Conservation (phyloP, 176 grass and related monocot species). For the Themeda triandra region DNA sequence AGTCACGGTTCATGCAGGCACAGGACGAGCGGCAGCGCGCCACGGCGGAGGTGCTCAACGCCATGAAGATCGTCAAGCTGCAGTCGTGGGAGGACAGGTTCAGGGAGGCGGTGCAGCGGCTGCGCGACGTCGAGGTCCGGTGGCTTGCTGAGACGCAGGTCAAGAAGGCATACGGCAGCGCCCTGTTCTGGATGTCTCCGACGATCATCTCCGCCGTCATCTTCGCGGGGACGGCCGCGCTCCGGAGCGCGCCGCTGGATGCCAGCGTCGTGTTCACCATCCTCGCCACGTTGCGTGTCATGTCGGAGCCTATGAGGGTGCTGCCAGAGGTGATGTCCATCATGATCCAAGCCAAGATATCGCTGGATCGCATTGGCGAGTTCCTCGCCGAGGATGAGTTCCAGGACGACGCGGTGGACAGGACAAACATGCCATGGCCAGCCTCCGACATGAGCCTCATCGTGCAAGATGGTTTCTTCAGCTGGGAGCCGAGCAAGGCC, state of each 20-base stretch:
- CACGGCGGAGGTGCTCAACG: constrained; percentile 69
- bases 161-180: constrained; percentile 75
- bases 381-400: constrained; percentile 80
- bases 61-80: constrained; percentile 84
- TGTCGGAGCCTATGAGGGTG: constrained; percentile 75
- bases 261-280: constrained; percentile 77
- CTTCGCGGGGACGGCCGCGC: constrained; percentile 50
- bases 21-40: constrained; percentile 85
- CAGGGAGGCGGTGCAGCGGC: constrained; percentile 24
- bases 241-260: constrained; percentile 48
- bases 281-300: constrained; percentile 69
- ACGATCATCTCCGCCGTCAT: constrained; percentile 63
- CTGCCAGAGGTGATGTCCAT: constrained; percentile 78
- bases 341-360: constrained; percentile 89
- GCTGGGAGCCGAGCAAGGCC: constrained; percentile 52
- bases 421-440: background rate
- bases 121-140: constrained; percentile 64
- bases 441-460: constrained; percentile 21
- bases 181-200: constrained; percentile 75
- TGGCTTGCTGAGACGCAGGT: constrained; percentile 71
- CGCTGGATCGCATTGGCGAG: constrained; percentile 56
- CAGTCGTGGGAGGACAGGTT: constrained; percentile 75
- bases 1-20: constrained; percentile 72
- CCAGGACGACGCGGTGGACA: constrained; percentile 46
- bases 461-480: constrained; percentile 47